These are phyloP conservation scores for Bipolaris sorokiniana DNA, from an alignment of 2,329 filamentous ascomycete genomes.

Conservation along the genomic window DNA sequence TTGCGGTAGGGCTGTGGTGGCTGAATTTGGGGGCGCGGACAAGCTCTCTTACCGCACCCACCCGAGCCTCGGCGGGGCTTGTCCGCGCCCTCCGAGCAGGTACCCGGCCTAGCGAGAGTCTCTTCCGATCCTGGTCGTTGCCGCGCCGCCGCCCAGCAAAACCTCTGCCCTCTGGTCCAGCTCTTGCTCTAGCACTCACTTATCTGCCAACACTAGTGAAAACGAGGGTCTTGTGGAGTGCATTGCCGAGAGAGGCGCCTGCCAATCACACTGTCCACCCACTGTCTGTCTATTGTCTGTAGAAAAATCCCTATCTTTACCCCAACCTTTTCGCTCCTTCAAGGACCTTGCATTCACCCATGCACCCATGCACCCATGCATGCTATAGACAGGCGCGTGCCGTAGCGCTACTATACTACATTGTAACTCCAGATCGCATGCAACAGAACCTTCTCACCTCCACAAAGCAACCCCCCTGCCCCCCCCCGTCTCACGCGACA, in stretches of 20 bases:
- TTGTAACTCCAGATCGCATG: not conserved
- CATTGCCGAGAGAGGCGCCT: constrained; percentile 18
- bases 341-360: not conserved
- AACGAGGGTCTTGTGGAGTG: constrained; percentile 13
- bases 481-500: not conserved
- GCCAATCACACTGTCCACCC: constrained; percentile 8
- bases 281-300: not conserved
- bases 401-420: not conserved
- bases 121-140: constrained; percentile 25
- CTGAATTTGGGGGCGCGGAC: constrained; percentile 16
- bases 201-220: too few relatives aligned
- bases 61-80: constrained; percentile 29
- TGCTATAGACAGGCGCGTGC: not conserved
- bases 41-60: constrained; percentile 31
- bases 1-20: constrained; percentile 1
- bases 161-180: constrained; percentile 8
- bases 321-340: constrained; percentile 3
- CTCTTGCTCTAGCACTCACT: not conserved
- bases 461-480: not conserved
- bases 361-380: not conserved
- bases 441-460: not conserved
- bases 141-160: constrained; percentile 20
- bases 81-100: constrained; percentile 24
- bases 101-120: constrained; percentile 12
- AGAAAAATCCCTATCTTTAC: not conserved